Conservation (phyloP, 2,329 filamentous ascomycete species). For the Dothideomycetes sp. region DNA sequence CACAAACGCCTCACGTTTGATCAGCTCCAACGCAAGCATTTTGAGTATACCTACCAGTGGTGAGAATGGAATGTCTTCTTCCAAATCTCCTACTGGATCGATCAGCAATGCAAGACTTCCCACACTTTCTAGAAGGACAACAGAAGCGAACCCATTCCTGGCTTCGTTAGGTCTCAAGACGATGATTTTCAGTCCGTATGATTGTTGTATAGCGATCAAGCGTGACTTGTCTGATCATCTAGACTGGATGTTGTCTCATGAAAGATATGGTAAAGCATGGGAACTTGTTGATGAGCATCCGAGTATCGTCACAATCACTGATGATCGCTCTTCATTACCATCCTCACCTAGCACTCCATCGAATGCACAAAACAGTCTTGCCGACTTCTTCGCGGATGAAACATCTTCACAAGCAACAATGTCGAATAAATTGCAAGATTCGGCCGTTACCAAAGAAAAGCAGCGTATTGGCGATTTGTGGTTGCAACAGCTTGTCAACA, state of each 20-base stretch:
- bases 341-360: slow-evolving; percentile 32
- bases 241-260: slow-evolving; percentile 70
- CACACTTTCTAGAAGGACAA: slow-evolving; percentile 13
- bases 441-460: slow-evolving; percentile 74
- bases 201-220: slow-evolving; percentile 86
- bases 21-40: slow-evolving; percentile 77
- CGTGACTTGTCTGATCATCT: slow-evolving; percentile 79
- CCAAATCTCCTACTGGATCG: slow-evolving; percentile 24
- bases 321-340: slow-evolving; percentile 23
- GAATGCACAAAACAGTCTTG: slow-evolving; percentile 34
- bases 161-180: slow-evolving; percentile 59
- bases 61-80: slow-evolving; percentile 23
- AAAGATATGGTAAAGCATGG: slow-evolving; percentile 79
- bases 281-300: slow-evolving; percentile 80
- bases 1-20: slow-evolving; percentile 72
- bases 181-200: slow-evolving; percentile 92
- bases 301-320: slow-evolving; percentile 43
- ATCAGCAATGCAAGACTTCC: slow-evolving; percentile 12
- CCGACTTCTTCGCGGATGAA: slow-evolving; percentile 57
- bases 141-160: slow-evolving; percentile 35
- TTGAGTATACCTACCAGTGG: slow-evolving; percentile 31
- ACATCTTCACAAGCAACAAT: slow-evolving; percentile 46
- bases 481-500: slow-evolving; percentile 73
- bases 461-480: slow-evolving; percentile 83
- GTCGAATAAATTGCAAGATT: slow-evolving; percentile 49